These are phyloP conservation scores for Thinopyrum elongatum DNA, from an alignment of 176 grass and related monocot genomes.

Conservation along the genomic window DNA sequence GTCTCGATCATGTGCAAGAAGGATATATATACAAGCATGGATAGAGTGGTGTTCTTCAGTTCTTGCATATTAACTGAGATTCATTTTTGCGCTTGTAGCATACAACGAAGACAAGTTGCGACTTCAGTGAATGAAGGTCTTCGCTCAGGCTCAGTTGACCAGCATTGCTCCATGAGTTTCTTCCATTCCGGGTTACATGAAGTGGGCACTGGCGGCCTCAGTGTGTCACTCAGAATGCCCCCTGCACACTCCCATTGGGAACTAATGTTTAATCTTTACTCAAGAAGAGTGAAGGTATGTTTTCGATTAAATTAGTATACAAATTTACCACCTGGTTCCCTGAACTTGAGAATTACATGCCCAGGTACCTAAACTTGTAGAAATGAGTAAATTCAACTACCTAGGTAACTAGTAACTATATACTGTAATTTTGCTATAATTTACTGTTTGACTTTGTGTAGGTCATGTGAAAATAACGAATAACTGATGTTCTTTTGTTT, in stretches of 20 bases:
- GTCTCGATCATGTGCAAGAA: not conserved
- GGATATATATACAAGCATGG: not conserved
- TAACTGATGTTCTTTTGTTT: not conserved
- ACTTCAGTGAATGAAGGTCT: slow-evolving; percentile 83
- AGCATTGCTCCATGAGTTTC: slow-evolving; percentile 86
- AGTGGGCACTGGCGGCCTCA: slow-evolving; percentile 69
- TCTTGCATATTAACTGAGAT: slow-evolving; percentile 31
- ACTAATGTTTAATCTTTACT: slow-evolving; percentile 6
- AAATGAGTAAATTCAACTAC: not conserved
- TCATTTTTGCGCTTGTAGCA: slow-evolving; percentile 48
- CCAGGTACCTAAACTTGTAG: not conserved
- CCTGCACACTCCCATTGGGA: slow-evolving; percentile 31
- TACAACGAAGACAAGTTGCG: slow-evolving; percentile 41
- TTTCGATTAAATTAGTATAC: not conserved
- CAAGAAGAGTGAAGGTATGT: not conserved
- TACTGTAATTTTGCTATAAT: not conserved
- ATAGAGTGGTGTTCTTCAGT: not conserved
- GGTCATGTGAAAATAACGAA: not conserved
- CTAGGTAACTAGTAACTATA: not conserved
- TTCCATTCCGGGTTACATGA: slow-evolving; percentile 75
- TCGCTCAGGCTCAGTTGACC: slow-evolving; percentile 58
- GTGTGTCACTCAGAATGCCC: slow-evolving; percentile 79
- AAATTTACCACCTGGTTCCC: not conserved
- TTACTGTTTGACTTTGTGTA: not conserved
- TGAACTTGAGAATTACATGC: not conserved